Evolutionary conservation across 805 yeast species (phyloP).

Genomic region (Kodamaea leandrae): DNA sequence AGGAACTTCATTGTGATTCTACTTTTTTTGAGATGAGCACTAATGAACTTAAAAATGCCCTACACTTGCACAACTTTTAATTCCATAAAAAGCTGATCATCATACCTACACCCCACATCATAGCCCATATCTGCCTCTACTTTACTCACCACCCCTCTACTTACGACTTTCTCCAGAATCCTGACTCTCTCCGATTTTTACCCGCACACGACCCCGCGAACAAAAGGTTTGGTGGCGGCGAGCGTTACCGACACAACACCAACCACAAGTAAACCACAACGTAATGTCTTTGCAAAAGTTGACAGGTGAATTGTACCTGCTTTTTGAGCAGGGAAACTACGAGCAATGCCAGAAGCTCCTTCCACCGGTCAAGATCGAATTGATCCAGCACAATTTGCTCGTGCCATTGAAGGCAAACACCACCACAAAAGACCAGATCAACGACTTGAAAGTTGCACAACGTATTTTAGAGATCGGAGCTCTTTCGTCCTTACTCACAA

Average conservation of each 20-base stretch:
- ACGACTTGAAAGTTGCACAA: conserved; percentile 75
- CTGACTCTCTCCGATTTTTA: neutral
- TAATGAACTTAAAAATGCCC: too few species aligned
- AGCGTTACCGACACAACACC: neutral
- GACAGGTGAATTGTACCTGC: conserved; percentile 63
- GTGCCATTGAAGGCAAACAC: conserved; percentile 52
- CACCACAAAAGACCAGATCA: conserved; percentile 41
- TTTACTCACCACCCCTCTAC: neutral
- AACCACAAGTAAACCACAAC: neutral
- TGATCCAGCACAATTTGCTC: conserved; percentile 73
- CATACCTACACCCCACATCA: too few species aligned
- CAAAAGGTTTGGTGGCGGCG: conserved; percentile 2
- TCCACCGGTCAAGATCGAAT: conserved; percentile 71
- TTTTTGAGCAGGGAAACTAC: conserved; percentile 64
- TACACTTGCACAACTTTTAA: too few species aligned
- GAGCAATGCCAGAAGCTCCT: conserved; percentile 57
- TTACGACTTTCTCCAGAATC: neutral
- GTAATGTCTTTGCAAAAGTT: conserved; percentile 62
- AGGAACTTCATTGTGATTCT: conserved; percentile 93
- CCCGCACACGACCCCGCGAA: neutral
- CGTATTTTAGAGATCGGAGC: conserved; percentile 88
- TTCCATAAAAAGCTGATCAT: too few species aligned
- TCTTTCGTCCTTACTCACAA: conserved; percentile 63
- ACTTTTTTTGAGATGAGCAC: neutral
- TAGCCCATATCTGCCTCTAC: neutral